Evolutionary conservation across 139 green algal species (phyloP), one percentile per base, ranked within the genome.

Genomic region (Micractinium sp.): DNA sequence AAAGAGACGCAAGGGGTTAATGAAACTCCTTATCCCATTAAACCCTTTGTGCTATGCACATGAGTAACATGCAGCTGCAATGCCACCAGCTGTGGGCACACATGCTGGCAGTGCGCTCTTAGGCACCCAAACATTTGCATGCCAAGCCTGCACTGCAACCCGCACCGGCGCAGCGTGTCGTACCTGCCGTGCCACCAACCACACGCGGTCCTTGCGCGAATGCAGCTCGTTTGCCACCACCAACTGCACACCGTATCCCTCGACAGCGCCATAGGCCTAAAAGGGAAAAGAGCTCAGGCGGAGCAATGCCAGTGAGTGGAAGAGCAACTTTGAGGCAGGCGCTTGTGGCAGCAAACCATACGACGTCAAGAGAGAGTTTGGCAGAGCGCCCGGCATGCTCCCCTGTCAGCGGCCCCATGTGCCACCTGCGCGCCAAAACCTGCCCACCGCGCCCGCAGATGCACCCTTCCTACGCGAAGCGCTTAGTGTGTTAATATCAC

Each of bases 151-250:
- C n/a, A n/a, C n/a, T n/a, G n/a, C n/a, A n/a, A n/a, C n/a, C n/a
- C n/a, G n/a, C n/a, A n/a, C n/a, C n/a, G n/a, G n/a, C n/a, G n/a
- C n/a, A n/a, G n/a, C n/a, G n/a, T n/a, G n/a, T n/a, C n/a, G n/a
- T 47, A 71, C 33, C 63, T 33, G 16, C 78, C 74, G 41, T 38
- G 77, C 76, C 39, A 98, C 90, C 1, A 98, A 78, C 56, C 89
- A 80, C n/a, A 98, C 95, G 13, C 91, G 33, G 22, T 98, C 93
- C 82, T 98, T 97, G 27, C 98, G 93, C 0, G 94, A 98, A 73
- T 98, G 89, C 63, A 99, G 92, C 82, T 98, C 87, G 91, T 99
- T 99, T 14, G 98, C 98, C 0, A 99, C 95, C 66, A 99, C 98
- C 35, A 94, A 89, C 91, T 99, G 94, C 79, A 99, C 93, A 0